Base-by-base conservation (phyloP, 352 stramenopile species). In the Globisporangium okanoganense region DNA sequence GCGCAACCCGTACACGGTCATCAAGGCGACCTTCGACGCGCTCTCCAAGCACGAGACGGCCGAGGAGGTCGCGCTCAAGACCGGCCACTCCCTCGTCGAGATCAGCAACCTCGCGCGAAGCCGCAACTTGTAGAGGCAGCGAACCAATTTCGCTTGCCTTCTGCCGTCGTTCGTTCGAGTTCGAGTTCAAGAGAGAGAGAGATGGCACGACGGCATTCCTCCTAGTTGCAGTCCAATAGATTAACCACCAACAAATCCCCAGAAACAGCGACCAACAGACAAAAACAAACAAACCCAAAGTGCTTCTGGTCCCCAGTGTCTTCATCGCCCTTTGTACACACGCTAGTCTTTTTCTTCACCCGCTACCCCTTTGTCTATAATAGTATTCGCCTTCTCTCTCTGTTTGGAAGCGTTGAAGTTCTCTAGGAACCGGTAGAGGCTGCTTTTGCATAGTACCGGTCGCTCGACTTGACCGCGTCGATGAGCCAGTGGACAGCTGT, bases 1-100 rank as follows among this genome's bases (percentile, higher is more conserved):
- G 71, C 85, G 95, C 57, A 98, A 98, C 79, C 88, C 89, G 31
- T 98, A 95, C 73, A 98, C 95, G 72, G 91, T 98, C 35, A 92
- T 98, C 57, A 89, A 93, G 65, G 94, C 96, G 16, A 98, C 94
- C 27, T 98, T 98, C 69, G 93, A 98, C 64, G 95, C 95, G 18
- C 73, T 98, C 31, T 70, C 86, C 66, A 97, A 96, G 65, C 95
- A 98, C 73, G 91, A 98, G 74, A 97, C 87, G 35, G 82, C 96
- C 27, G 90, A 98, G 64, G 87, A 98, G 53, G 92, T 98, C 69
- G 91, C 94, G 54, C 77, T 97, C 66, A 97, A 97, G 78, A 95
- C 93, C 27, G 95, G 83, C 66, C 79, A 90, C 69, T 90, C 79
- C 47, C 79, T 93, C 55, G 78, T 89, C 35, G 84, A 93, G 64